phyloP scores from a whole-genome alignment of 371 early-diverging fungal species.

The Syncephalastrum racemosum region DNA sequence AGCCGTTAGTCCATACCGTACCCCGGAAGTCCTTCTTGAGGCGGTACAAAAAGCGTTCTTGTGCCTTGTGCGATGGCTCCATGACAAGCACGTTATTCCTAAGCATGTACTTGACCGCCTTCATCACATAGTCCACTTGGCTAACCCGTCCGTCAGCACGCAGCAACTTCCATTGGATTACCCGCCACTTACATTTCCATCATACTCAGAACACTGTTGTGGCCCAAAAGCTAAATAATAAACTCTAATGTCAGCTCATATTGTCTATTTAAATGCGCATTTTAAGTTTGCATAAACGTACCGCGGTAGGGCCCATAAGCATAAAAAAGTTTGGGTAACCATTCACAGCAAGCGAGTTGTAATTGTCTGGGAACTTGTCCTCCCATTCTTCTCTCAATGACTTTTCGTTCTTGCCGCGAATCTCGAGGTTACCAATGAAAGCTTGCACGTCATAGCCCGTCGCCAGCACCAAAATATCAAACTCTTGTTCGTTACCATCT shows the following conservation, averaged over 20 bases:
- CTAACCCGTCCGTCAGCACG: too few species aligned
- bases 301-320: slow-evolving; percentile 32
- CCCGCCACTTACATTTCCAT: too few species aligned
- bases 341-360: slow-evolving; percentile 24
- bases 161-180: too few species aligned
- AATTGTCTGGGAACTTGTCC: slow-evolving; percentile 24
- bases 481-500: slow-evolving; percentile 20
- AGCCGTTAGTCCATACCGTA: slow-evolving; percentile 25
- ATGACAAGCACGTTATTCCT: slow-evolving; percentile 14
- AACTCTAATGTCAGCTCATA: too few species aligned
- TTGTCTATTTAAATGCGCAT: too few species aligned
- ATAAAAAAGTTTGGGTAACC: slow-evolving; percentile 48
- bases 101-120: slow-evolving; percentile 13
- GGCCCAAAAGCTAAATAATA: too few species aligned
- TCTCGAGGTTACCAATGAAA: slow-evolving; percentile 24
- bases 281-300: too few species aligned
- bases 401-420: slow-evolving; percentile 20
- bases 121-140: slow-evolving; percentile 22
- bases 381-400: slow-evolving; percentile 20
- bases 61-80: slow-evolving; percentile 21
- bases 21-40: slow-evolving; percentile 16
- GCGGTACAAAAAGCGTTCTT: slow-evolving; percentile 14
- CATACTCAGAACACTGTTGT: too few species aligned
- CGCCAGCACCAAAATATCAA: slow-evolving; percentile 27
- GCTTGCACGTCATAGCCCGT: slow-evolving; percentile 32